Evolutionary conservation across 2,329 filamentous ascomycete genomes (phyloP).

Genomic region (Fusarium sp.): DNA sequence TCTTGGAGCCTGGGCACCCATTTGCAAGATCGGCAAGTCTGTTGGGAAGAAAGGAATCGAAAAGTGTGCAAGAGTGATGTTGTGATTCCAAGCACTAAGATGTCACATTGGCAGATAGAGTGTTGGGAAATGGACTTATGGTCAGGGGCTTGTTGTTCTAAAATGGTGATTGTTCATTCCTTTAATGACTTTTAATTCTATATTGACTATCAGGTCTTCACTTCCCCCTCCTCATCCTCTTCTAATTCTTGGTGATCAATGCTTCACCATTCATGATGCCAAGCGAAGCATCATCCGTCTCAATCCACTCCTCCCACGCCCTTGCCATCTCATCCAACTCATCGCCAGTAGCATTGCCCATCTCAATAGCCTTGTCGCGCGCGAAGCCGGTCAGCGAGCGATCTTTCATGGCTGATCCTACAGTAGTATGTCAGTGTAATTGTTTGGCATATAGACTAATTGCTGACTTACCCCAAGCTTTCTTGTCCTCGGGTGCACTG

Average conservation of each 20-base stretch:
- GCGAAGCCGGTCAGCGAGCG: conserved; percentile 43
- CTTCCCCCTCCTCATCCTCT: neutral
- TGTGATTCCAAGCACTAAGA: conserved; percentile 60
- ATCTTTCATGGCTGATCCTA: conserved; percentile 46
- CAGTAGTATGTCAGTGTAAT: conserved; percentile 1
- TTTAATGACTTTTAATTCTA: neutral
- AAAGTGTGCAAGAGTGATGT: conserved; percentile 9
- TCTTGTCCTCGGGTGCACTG: conserved; percentile 42
- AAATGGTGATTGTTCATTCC: neutral
- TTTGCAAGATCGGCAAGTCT: conserved; percentile 56
- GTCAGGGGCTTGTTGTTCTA: neutral
- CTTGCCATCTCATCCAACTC: conserved; percentile 47
- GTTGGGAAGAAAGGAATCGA: conserved; percentile 7
- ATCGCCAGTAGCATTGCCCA: conserved; percentile 41
- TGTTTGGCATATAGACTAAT: fast-evolving
- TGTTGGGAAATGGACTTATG: neutral
- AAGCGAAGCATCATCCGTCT: conserved; percentile 46
- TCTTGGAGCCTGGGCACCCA: conserved; percentile 49
- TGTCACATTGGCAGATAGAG: neutral
- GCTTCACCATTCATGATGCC: conserved; percentile 49
- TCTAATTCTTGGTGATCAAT: conserved; percentile 42
- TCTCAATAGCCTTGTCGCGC: conserved; percentile 42
- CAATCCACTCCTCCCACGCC: conserved; percentile 48
- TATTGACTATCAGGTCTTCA: neutral
- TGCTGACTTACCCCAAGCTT: conserved; percentile 44